A percentile compares a stretch with the other conserved stretches of the same genome.
phyloP scores from a whole-genome alignment of 2,329 filamentous ascomycete species.

The Aspergillus sp. region DNA sequence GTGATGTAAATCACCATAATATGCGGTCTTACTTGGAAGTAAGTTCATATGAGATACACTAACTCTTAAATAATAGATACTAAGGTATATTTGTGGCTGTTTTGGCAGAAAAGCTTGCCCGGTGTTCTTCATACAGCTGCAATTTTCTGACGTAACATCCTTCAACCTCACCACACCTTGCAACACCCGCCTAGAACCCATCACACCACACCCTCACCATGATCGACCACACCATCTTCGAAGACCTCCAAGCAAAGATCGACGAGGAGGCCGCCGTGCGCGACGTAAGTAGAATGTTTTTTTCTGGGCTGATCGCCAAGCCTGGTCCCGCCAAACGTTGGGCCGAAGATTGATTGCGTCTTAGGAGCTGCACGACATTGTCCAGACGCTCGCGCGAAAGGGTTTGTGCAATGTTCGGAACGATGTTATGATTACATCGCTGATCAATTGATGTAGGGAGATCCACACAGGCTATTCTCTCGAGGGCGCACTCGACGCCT shows the following conservation, averaged over 20 bases:
- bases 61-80: no score
- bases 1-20: no score
- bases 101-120: no score
- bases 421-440: background rate
- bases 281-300: slow-evolving; percentile 53
- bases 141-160: slow-evolving; percentile 17
- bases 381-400: slow-evolving; percentile 78
- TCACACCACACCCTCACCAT: slow-evolving; percentile 39
- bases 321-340: background rate
- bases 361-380: slow-evolving; percentile 72
- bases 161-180: slow-evolving; percentile 2
- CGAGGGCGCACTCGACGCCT: slow-evolving; percentile 84
- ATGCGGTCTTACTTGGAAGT: no score
- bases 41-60: no score
- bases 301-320: slow-evolving; percentile 12
- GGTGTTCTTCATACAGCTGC: no score
- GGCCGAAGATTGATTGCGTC: slow-evolving; percentile 3
- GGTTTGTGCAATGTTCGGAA: slow-evolving; percentile 36
- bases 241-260: slow-evolving; percentile 81
- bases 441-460: slow-evolving; percentile 51
- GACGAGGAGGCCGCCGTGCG: slow-evolving; percentile 81
- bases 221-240: slow-evolving; percentile 81
- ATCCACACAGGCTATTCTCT: slow-evolving; percentile 77
- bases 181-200: background rate
- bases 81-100: no score